These are phyloP conservation scores for Mitragyna speciosa DNA, from an alignment of 257 asterid genomes.

Conservation along the genomic window DNA sequence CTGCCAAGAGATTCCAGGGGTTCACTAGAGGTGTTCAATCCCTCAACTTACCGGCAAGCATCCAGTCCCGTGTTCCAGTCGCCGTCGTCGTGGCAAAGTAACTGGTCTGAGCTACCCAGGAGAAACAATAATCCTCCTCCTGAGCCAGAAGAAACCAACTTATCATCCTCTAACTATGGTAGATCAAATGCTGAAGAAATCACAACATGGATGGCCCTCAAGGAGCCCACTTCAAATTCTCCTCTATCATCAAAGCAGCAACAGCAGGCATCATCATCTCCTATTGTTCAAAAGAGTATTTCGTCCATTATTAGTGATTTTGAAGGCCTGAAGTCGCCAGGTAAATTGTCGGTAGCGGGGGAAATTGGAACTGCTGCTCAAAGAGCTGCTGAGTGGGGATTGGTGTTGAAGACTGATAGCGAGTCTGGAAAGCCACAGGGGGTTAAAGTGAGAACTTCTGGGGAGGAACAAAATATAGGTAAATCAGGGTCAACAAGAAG, in stretches of 20 bases:
- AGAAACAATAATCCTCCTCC: slow-evolving; percentile 17
- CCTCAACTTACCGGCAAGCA: slow-evolving; percentile 39
- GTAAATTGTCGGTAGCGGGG: slow-evolving; percentile 4
- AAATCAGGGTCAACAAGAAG: slow-evolving; percentile 46
- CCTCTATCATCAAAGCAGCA: background rate
- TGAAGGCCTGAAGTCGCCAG: slow-evolving; percentile 14
- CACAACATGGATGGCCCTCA: slow-evolving; percentile 92
- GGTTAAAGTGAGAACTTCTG: slow-evolving; percentile 83
- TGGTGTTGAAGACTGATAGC: slow-evolving; percentile 70
- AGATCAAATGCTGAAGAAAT: slow-evolving; percentile 35
- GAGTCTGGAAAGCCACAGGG: slow-evolving; percentile 87
- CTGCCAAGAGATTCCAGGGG: slow-evolving; percentile 75
- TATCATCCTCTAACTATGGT: slow-evolving; percentile 27
- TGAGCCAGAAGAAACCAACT: slow-evolving; percentile 23
- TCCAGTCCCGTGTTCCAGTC: slow-evolving; percentile 40
- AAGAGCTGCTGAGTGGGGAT: slow-evolving; percentile 98
- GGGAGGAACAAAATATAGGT: slow-evolving; percentile 41
- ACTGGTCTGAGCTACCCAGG: slow-evolving; percentile 31
- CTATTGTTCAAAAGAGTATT: slow-evolving; percentile 22
- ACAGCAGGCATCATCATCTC: background rate
- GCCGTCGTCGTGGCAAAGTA: slow-evolving; percentile 46
- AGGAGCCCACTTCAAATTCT: slow-evolving; percentile 32
- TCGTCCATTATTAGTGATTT: slow-evolving; percentile 32
- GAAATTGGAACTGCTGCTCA: slow-evolving; percentile 67
- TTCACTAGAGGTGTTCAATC: slow-evolving; percentile 86